These are phyloP conservation scores for Malus hybrid DNA, from an alignment of 331 rosid genomes.

Conservation along the genomic window DNA sequence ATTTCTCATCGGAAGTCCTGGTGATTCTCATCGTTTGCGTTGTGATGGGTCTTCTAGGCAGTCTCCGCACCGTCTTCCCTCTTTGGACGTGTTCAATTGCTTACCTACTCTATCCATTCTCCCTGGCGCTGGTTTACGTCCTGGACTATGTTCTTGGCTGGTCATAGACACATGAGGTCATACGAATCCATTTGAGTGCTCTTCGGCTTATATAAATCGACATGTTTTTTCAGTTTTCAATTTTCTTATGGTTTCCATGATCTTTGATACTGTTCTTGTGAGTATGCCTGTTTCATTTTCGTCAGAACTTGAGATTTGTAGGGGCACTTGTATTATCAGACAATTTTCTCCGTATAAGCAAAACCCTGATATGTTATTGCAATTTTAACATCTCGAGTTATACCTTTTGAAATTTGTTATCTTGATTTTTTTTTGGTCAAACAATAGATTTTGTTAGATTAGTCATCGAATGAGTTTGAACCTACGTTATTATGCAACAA, in stretches of 20 bases:
- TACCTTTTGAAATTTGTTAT: neutral
- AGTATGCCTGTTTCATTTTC: neutral
- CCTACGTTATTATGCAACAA: too few relatives aligned
- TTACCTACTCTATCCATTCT: conserved; percentile 77
- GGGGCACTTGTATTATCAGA: neutral
- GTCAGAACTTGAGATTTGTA: neutral
- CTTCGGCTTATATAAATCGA: neutral
- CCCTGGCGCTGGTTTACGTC: conserved; percentile 77
- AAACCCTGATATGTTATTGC: neutral
- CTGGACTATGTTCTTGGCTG: conserved; percentile 83
- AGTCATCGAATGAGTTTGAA: accelerated
- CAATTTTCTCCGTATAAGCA: neutral
- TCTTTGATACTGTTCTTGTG: neutral
- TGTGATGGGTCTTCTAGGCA: conserved; percentile 63
- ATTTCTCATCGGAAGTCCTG: conserved; percentile 86
- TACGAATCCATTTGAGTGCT: neutral
- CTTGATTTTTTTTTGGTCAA: neutral
- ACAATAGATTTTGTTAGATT: too few relatives aligned
- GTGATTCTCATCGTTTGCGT: conserved; percentile 71
- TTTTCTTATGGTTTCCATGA: neutral
- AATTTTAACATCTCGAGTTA: neutral
- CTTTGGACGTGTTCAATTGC: conserved; percentile 80
- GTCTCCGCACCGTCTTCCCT: conserved; percentile 84
- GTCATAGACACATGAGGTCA: conserved; percentile 39
- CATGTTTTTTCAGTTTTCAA: neutral